Evolutionary conservation across 345 rosid species (phyloP).

Genomic region (Acer campestre): DNA sequence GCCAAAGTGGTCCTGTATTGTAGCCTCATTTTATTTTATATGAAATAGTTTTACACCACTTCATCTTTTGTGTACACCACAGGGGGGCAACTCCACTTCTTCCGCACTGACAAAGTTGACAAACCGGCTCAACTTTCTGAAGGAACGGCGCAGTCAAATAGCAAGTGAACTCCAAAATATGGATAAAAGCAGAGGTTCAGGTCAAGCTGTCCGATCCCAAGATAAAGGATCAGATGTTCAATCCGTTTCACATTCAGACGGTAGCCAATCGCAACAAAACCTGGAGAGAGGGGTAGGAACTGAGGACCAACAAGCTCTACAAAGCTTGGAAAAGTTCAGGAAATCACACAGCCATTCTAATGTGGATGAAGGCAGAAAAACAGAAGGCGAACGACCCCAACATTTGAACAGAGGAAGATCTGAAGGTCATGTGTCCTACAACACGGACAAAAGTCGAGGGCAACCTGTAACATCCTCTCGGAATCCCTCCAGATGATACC

Average conservation of each 20-base stretch:
- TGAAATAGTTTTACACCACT: not conserved
- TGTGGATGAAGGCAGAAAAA: slow-evolving; percentile 13
- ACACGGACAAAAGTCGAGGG: slow-evolving; percentile 36
- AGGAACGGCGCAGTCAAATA: slow-evolving; percentile 74
- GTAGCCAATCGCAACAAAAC: slow-evolving; percentile 14
- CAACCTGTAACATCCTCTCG: slow-evolving; percentile 29
- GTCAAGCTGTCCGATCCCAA: slow-evolving; percentile 20
- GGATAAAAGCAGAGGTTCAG: slow-evolving; percentile 47
- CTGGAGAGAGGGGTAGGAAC: slow-evolving; percentile 13
- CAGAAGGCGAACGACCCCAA: slow-evolving; percentile 22
- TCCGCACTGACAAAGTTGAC: slow-evolving; percentile 80
- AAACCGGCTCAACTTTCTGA: slow-evolving; percentile 75
- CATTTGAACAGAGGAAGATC: slow-evolving; percentile 44
- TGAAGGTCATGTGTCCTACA: slow-evolving; percentile 30
- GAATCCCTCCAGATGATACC: slow-evolving; percentile 40
- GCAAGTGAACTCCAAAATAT: slow-evolving; percentile 59
- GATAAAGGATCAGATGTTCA: slow-evolving; percentile 25
- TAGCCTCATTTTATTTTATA: not conserved
- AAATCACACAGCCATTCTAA: slow-evolving; percentile 2
- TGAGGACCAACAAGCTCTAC: slow-evolving; percentile 18
- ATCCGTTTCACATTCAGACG: slow-evolving; percentile 14
- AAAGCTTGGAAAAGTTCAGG: slow-evolving; percentile 10
- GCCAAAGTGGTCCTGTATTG: not conserved
- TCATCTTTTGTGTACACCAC: slow-evolving; percentile 17
- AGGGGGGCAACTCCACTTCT: slow-evolving; percentile 58